These are phyloP conservation scores for Adansonia gregorii DNA, from an alignment of 441 rosid genomes.

Conservation along the genomic window DNA sequence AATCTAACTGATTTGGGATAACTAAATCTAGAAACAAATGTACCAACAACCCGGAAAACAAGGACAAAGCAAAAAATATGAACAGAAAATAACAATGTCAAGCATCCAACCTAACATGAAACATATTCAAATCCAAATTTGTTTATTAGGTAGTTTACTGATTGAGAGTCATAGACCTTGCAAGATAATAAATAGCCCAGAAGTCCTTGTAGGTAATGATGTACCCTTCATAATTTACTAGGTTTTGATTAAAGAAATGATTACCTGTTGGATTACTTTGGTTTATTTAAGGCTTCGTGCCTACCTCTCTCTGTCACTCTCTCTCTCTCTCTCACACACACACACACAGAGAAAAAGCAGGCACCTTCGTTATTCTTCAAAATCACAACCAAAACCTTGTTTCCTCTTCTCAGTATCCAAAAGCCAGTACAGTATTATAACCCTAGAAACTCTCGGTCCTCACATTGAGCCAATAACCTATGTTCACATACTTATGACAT, in stretches of 20 bases:
- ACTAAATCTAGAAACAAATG: not conserved
- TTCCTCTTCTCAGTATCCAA: not conserved
- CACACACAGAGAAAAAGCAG: not conserved
- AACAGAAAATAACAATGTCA: not conserved
- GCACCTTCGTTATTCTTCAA: not conserved
- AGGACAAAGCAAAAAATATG: not conserved
- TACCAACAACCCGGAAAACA: not conserved
- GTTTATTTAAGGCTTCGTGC: not conserved
- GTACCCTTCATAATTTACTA: not conserved
- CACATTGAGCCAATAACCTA: not conserved
- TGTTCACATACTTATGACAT: not conserved
- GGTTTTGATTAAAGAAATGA: not conserved
- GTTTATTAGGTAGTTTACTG: not conserved
- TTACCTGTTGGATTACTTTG: not conserved
- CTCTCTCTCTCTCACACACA: not conserved
- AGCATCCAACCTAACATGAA: not conserved
- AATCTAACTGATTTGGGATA: not conserved
- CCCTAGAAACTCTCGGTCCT: not conserved
- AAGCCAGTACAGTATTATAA: not conserved
- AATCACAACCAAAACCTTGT: not conserved
- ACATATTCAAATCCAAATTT: not conserved
- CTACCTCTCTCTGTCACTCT: not conserved
- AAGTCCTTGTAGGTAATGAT: not conserved
- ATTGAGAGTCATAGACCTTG: not conserved
- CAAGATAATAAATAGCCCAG: not conserved